Base-by-base conservation (phyloP, 2,329 filamentous ascomycete species). In the Polytolypa hystricis region DNA sequence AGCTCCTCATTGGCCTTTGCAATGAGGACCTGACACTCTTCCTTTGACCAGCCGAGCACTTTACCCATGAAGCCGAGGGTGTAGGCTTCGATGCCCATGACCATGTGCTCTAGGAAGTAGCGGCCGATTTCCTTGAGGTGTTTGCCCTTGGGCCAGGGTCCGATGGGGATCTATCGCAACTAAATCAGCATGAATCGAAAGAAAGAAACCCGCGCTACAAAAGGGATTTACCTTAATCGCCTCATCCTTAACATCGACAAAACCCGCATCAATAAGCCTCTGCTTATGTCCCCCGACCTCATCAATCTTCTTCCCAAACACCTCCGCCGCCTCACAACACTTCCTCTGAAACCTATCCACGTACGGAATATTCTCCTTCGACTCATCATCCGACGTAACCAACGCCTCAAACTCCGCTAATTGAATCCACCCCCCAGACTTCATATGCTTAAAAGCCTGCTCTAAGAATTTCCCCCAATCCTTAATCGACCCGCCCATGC, bases 71-170 rank as follows among this genome's bases (percentile, higher is more conserved):
- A 40, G 5, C 48, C 42, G 38, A 54, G 40, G 9, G 47, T 49
- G 21, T 50, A 49, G 0, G 46, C 46, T 18, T 46, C 39, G 6
- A 54, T 37, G 15, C 45, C 47, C 32, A 51, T 44, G 14, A 40
- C 41, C 30, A 50, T 41, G 23, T 51, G 42, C 7, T 44, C 33
- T 25, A 42, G 41, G 7, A 47, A 33, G 12, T 44, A 52, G 28
- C 43, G 35, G 5, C 69, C 70, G 2, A 74, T 45, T 35, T 70
- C 60, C 48, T 72, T 74, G 34, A 66, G 58, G 16, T 61, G 57
- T 5, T 56, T 54, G 21, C 69, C 63, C 31, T 60, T 63, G 0
- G 67, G 66, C 55, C 55, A 59, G 5, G 47, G 41, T 4, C 55
- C 55, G 10, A 59, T 41, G 3, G 52, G 52, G 10, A 27, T 10